Evolutionary conservation across 768 basidiomycete species (phyloP).

Genomic region (Leccinum subgranulosum): DNA sequence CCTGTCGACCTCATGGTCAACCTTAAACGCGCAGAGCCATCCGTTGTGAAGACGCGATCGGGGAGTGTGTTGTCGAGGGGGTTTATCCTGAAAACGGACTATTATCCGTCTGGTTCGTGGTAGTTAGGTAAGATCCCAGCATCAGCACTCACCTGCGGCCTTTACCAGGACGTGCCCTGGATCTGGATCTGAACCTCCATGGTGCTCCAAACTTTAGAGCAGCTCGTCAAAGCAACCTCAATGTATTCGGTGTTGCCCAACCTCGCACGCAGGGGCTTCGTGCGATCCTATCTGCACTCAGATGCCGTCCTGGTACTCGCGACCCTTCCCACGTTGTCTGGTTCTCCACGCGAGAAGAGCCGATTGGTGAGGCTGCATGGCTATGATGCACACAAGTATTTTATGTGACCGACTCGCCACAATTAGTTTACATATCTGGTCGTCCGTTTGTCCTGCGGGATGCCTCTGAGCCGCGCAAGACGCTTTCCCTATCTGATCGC

Average conservation of each 20-base stretch:
- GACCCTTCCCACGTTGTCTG: slow-evolving; percentile 81
- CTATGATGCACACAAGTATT: neutral
- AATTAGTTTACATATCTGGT: slow-evolving; percentile 75
- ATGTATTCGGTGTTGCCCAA: slow-evolving; percentile 95
- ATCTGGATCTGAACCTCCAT: slow-evolving; percentile 87
- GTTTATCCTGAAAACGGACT: slow-evolving; percentile 93
- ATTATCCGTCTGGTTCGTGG: slow-evolving; percentile 69
- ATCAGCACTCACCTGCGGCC: slow-evolving; percentile 2
- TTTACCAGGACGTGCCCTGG: slow-evolving; percentile 72
- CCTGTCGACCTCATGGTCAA: slow-evolving; percentile 60
- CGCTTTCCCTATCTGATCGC: slow-evolving; percentile 82
- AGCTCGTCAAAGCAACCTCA: slow-evolving; percentile 72
- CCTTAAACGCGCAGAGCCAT: slow-evolving; percentile 63
- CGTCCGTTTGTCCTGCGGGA: slow-evolving; percentile 92
- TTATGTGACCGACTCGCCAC: neutral
- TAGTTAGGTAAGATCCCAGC: neutral
- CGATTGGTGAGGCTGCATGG: slow-evolving; percentile 60
- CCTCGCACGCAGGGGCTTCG: slow-evolving; percentile 89
- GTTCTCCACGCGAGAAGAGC: slow-evolving; percentile 97
- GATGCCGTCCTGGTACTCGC: slow-evolving; percentile 61
- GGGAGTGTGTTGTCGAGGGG: slow-evolving; percentile 85
- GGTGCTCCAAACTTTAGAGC: slow-evolving; percentile 96
- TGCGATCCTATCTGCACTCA: slow-evolving; percentile 83
- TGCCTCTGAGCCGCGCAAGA: slow-evolving; percentile 75
- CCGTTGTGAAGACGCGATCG: slow-evolving; percentile 76